Conservation (phyloP, 2,329 filamentous ascomycete genomes). For the Tolypocladium nubicola region DNA sequence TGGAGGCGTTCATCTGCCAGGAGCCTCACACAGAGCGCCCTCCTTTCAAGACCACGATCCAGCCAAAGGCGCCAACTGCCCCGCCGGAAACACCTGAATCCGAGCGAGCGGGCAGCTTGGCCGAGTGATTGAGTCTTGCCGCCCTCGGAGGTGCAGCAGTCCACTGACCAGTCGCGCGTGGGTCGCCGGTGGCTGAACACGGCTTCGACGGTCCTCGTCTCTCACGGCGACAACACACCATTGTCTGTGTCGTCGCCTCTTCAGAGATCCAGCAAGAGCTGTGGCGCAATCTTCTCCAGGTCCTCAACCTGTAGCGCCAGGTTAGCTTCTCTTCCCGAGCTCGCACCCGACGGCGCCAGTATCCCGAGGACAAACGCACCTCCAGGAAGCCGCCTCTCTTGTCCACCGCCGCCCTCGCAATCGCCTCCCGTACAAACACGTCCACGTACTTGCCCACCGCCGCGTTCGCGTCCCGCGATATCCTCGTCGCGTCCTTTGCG, state of each 20-base stretch:
- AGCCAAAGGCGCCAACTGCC: not conserved
- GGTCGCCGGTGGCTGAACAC: not conserved
- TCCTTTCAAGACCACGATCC: not conserved
- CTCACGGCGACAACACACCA: too few species aligned
- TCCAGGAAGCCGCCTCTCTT: slow-evolving; percentile 62
- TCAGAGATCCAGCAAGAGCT: slow-evolving; percentile 79
- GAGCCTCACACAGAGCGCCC: not conserved
- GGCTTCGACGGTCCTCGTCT: not conserved
- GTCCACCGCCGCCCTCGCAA: slow-evolving; percentile 68
- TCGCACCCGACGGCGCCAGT: not conserved
- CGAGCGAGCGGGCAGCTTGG: not conserved
- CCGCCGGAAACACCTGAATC: not conserved
- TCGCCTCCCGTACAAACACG: slow-evolving; percentile 80
- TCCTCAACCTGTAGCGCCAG: slow-evolving; percentile 58
- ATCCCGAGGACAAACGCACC: slow-evolving; percentile 33
- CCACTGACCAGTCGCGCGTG: not conserved
- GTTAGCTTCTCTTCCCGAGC: slow-evolving; percentile 4
- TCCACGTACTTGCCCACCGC: slow-evolving; percentile 80
- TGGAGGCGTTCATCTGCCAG: not conserved
- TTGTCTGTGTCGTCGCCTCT: not conserved
- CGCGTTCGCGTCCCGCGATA: slow-evolving; percentile 66
- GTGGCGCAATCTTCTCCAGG: slow-evolving; percentile 76
- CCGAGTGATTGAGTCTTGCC: not conserved
- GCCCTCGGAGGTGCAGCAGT: not conserved
- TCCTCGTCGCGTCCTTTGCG: slow-evolving; percentile 56